These are phyloP conservation scores for Poronia punctata DNA, from an alignment of 495 filamentous ascomycete species.

Conservation along the genomic window DNA sequence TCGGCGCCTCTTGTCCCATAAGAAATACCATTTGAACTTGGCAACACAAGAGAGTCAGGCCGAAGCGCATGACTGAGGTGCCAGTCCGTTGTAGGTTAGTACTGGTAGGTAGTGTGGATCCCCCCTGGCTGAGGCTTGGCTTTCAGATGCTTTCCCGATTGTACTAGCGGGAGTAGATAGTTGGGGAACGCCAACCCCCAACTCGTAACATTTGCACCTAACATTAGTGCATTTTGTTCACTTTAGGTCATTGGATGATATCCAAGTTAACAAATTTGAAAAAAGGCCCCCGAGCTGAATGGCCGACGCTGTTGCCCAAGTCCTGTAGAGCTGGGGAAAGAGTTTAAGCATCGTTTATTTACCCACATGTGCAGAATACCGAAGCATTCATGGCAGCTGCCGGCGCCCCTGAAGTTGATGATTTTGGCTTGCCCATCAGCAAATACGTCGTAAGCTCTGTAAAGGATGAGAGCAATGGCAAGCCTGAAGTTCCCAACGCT, in stretches of 20 bases:
- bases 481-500: constrained; percentile 8
- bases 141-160: too few species aligned
- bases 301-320: constrained; percentile 9
- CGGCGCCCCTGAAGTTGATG: constrained; percentile 41
- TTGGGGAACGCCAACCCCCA: too few species aligned
- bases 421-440: constrained; percentile 49
- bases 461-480: constrained; percentile 6
- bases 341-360: too few species aligned
- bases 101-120: too few species aligned
- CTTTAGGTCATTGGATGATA: neutral
- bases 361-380: constrained; percentile 22
- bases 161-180: too few species aligned
- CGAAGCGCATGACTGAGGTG: too few species aligned
- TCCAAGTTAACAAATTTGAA: neutral
- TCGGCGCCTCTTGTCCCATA: too few species aligned
- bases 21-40: too few species aligned
- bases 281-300: constrained; percentile 6
- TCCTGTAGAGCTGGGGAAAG: constrained; percentile 7
- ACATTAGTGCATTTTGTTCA: constrained; percentile 4
- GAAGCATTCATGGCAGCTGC: constrained; percentile 25
- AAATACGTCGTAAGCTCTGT: constrained; percentile 27
- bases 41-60: too few species aligned
- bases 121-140: too few species aligned
- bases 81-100: too few species aligned
- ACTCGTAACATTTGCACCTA: too few species aligned